Evolutionary conservation across 768 basidiomycete genomes (phyloP).

Genomic region (Mycena maculata): DNA sequence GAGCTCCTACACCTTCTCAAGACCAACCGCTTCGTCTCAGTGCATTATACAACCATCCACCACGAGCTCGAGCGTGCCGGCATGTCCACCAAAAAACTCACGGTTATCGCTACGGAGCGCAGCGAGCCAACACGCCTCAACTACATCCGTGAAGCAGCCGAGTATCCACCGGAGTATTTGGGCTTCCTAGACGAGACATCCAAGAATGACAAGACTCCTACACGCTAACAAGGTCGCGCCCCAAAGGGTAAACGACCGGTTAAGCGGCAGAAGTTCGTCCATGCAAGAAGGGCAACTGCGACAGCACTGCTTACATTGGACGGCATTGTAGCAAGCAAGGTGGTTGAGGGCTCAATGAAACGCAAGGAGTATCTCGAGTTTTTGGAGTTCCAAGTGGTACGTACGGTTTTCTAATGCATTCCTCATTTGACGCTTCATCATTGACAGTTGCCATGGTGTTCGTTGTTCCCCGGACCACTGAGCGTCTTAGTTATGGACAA

Average conservation of each 20-base stretch:
- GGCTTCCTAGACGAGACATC: slow-evolving; percentile 51
- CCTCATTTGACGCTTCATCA: background rate
- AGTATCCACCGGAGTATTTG: slow-evolving; percentile 45
- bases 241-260: background rate
- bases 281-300: background rate
- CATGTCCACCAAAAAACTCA: slow-evolving; percentile 42
- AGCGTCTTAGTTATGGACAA: background rate
- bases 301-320: background rate
- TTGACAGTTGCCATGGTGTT: background rate
- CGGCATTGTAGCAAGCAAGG: background rate
- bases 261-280: background rate
- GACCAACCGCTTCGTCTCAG: slow-evolving; percentile 46
- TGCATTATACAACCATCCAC: slow-evolving; percentile 48
- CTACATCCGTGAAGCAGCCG: slow-evolving; percentile 41
- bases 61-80: slow-evolving; percentile 43
- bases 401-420: background rate
- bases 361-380: background rate
- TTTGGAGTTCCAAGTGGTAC: background rate
- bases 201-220: slow-evolving; percentile 43
- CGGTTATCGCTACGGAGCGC: slow-evolving; percentile 45
- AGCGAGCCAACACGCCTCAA: slow-evolving; percentile 40
- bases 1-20: slow-evolving; percentile 42
- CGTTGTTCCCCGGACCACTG: background rate
- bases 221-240: slow-evolving; percentile 2
- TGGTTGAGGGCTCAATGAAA: slow-evolving; percentile 10